A percentile compares a stretch with the other conserved stretches of the same genome.
phyloP scores from a whole-genome alignment of 1,139 yeast genomes.

The Yamadazyma atmosphaerica region DNA sequence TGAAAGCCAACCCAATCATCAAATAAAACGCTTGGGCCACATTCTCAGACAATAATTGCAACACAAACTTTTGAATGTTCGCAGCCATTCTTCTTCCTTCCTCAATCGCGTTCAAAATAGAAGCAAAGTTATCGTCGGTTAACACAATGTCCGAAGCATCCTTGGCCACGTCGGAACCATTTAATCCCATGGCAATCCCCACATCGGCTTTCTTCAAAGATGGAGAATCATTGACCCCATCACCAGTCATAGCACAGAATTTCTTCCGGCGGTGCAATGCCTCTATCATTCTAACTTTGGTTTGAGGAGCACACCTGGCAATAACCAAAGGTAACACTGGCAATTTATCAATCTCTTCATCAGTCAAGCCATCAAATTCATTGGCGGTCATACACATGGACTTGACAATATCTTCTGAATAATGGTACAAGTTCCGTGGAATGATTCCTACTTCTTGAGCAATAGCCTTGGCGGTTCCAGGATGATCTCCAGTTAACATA shows the following conservation, averaged over 20 bases:
- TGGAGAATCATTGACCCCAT: conserved; percentile 85
- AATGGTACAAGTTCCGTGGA: conserved; percentile 67
- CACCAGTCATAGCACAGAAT: conserved; percentile 86
- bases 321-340: conserved; percentile 77
- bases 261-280: conserved; percentile 72
- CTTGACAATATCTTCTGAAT: conserved; percentile 58
- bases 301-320: conserved; percentile 85
- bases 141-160: conserved; percentile 77
- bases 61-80: conserved; percentile 79
- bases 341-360: conserved; percentile 62
- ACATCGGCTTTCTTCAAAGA: conserved; percentile 79
- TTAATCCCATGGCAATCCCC: conserved; percentile 85
- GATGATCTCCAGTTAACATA: conserved; percentile 86
- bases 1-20: conserved; percentile 71
- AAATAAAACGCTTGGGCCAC: conserved; percentile 75
- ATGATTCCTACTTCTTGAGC: conserved; percentile 85
- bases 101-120: conserved; percentile 74
- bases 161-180: conserved; percentile 81
- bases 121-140: conserved; percentile 76
- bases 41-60: conserved; percentile 75
- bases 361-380: conserved; percentile 66
- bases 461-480: conserved; percentile 78
- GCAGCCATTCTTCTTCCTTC: conserved; percentile 84
- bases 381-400: conserved; percentile 77
- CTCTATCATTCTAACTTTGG: conserved; percentile 81